Conservation (phyloP, 2,329 filamentous ascomycete genomes). For the Mollisiaceae sp. region DNA sequence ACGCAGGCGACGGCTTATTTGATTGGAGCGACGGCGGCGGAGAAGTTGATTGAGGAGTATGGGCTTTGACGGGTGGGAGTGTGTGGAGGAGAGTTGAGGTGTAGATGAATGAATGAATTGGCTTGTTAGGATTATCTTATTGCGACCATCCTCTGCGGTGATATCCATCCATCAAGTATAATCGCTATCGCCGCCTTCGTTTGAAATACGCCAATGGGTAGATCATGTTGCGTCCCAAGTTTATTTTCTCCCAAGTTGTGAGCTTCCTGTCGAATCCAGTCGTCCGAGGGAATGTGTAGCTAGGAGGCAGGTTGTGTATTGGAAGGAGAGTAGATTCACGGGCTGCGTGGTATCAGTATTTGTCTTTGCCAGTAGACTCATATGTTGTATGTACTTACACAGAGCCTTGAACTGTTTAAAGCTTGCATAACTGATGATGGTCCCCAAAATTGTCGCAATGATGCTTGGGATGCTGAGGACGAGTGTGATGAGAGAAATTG, state of each 20-base stretch:
- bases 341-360: slow-evolving; percentile 14
- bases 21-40: slow-evolving; percentile 6
- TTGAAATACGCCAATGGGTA: slow-evolving; percentile 15
- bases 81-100: background rate
- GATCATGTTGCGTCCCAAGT: slow-evolving; percentile 8
- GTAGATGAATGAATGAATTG: too few species aligned
- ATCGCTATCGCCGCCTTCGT: slow-evolving; percentile 16
- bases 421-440: slow-evolving; percentile 27
- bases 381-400: slow-evolving; percentile 23
- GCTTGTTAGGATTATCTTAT: too few species aligned
- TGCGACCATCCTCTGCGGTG: too few species aligned
- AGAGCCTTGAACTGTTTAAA: slow-evolving; percentile 23
- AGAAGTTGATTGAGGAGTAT: slow-evolving; percentile 9
- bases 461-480: slow-evolving; percentile 29
- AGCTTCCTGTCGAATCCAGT: slow-evolving; percentile 8
- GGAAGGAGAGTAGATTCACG: slow-evolving; percentile 17
- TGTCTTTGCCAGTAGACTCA: slow-evolving; percentile 9
- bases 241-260: slow-evolving; percentile 12
- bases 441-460: slow-evolving; percentile 26
- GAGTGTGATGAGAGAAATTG: slow-evolving; percentile 26
- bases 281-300: slow-evolving; percentile 11
- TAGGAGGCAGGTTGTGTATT: slow-evolving; percentile 16
- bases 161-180: background rate
- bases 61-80: background rate
- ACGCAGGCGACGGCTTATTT: slow-evolving; percentile 13